Percentiles rank a stretch among this genome's conserved stretches.
Conservation (phyloP, 176 grass and related monocot species). For the Melocanna baccifera region DNA sequence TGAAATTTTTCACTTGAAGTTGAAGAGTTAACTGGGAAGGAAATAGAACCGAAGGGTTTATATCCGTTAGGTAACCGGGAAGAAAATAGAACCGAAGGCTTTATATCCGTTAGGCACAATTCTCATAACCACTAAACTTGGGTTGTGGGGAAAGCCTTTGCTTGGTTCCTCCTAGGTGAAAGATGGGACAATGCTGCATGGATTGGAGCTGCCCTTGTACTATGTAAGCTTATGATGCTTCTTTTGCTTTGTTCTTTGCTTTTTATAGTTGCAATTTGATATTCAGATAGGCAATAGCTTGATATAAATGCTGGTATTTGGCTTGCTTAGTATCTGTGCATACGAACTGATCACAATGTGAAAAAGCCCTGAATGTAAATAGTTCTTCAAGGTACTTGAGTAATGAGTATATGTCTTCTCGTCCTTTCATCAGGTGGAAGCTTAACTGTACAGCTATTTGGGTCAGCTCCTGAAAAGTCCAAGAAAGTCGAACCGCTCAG, state of each 20-base stretch:
- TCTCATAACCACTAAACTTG: no score
- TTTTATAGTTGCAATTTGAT: not conserved
- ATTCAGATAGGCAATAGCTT: not conserved
- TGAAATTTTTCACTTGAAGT: no score
- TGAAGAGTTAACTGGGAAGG: no score
- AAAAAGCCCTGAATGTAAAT: not conserved
- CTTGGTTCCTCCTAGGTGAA: conserved; percentile 92
- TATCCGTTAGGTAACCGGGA: no score
- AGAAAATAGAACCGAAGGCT: no score
- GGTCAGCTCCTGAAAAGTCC: conserved; percentile 48
- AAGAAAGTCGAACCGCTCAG: conserved; percentile 32
- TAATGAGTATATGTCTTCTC: not conserved
- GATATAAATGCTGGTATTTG: not conserved
- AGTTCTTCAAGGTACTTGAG: not conserved
- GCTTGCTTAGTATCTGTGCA: not conserved
- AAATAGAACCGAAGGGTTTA: no score
- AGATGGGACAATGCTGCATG: conserved; percentile 81
- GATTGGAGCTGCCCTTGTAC: conserved; percentile 80
- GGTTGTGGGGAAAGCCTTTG: no score
- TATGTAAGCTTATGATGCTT: conserved; percentile 55
- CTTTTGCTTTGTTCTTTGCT: not conserved
- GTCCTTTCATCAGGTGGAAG: conserved; percentile 42
- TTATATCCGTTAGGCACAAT: no score
- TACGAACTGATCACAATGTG: not conserved
- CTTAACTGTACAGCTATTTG: conserved; percentile 78